Evolutionary conservation across 2,329 filamentous ascomycete genomes (phyloP).

Genomic region (Hymenoscyphus salicellus): DNA sequence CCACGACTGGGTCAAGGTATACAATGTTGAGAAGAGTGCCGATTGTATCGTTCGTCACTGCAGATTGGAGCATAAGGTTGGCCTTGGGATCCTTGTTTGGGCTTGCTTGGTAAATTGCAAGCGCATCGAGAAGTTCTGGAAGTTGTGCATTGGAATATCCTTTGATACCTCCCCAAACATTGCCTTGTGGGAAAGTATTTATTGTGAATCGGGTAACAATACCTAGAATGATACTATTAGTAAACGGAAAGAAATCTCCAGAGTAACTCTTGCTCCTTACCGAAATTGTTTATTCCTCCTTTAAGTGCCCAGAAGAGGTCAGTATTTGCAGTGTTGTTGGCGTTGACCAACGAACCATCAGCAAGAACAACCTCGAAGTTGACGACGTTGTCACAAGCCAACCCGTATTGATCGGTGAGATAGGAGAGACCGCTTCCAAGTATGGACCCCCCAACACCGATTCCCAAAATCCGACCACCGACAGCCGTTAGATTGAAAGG

Average conservation of each 20-base stretch:
- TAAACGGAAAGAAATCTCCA: not conserved
- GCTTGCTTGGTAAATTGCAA: conserved; percentile 55
- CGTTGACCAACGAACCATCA: not conserved
- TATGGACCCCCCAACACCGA: conserved; percentile 42
- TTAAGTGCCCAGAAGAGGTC: conserved; percentile 3
- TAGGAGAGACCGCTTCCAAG: conserved; percentile 20
- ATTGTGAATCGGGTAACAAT: conserved; percentile 38
- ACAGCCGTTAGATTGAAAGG: conserved; percentile 3
- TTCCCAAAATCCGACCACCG: conserved; percentile 25
- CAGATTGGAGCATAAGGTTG: conserved; percentile 3
- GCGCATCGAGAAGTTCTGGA: conserved; percentile 43
- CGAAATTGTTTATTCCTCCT: conserved; percentile 5
- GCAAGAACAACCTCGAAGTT: conserved; percentile 2
- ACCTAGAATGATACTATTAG: conserved; percentile 22
- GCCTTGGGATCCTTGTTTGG: conserved; percentile 41
- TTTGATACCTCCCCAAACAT: conserved; percentile 41
- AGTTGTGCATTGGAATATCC: conserved; percentile 34
- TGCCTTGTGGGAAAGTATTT: conserved; percentile 26
- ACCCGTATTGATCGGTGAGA: not conserved
- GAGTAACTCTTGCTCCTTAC: conserved; percentile 17
- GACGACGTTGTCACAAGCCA: conserved; percentile 2
- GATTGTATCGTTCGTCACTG: not conserved
- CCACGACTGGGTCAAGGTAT: not conserved
- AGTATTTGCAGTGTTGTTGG: not conserved
- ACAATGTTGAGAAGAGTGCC: not conserved